Evolutionary conservation across 106 monocot species (phyloP).

Genomic region (Allium sativum): DNA sequence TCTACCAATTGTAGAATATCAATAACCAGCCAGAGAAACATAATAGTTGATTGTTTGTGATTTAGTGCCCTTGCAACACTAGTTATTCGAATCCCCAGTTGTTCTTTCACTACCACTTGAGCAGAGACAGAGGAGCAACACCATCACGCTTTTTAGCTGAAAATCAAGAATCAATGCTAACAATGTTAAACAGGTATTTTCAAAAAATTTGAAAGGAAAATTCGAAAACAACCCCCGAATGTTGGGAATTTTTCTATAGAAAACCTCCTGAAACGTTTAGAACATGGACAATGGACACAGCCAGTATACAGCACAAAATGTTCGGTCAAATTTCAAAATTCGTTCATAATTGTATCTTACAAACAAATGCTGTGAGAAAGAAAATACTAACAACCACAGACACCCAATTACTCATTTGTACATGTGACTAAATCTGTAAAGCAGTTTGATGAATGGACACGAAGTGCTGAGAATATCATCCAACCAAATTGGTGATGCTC

Average conservation of each 20-base stretch:
- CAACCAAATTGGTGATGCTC: conserved; percentile 88
- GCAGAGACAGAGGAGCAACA: conserved; percentile 62
- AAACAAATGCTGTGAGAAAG: neutral
- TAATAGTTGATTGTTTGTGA: too few species aligned
- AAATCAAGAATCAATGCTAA: conserved; percentile 5
- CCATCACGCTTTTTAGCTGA: conserved; percentile 74
- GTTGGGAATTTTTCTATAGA: conserved; percentile 31
- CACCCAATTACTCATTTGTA: conserved; percentile 74
- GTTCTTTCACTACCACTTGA: conserved; percentile 42
- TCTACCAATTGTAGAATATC: too few species aligned
- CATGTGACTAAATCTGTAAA: conserved; percentile 83
- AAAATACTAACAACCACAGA: conserved; percentile 66
- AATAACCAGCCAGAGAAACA: too few species aligned
- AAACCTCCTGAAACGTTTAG: conserved; percentile 45
- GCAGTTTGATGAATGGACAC: conserved; percentile 45
- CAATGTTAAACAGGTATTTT: conserved; percentile 1
- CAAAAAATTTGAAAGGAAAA: neutral
- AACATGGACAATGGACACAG: too few species aligned
- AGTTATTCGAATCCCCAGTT: conserved; percentile 21
- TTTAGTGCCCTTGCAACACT: too few species aligned
- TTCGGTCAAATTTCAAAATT: too few species aligned
- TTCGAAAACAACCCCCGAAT: conserved; percentile 29
- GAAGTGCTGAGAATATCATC: conserved; percentile 82
- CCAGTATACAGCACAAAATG: too few species aligned
- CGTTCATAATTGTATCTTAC: too few species aligned